Conservation (phyloP, 164 flowering plant genomes). For the Macadamia integrifolia region DNA sequence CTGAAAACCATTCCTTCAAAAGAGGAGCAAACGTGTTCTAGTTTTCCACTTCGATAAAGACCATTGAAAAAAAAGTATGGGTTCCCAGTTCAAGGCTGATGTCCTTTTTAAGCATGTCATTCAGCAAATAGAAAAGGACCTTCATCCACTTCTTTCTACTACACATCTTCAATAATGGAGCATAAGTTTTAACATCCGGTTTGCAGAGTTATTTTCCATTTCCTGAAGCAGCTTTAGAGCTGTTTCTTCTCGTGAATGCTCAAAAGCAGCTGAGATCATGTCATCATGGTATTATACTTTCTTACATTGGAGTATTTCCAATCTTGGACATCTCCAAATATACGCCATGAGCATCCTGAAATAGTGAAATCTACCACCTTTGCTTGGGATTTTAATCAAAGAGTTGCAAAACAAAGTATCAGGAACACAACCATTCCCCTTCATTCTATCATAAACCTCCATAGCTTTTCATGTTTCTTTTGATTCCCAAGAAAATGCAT, state of each 20-base stretch:
- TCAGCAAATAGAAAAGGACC: slow-evolving; percentile 42
- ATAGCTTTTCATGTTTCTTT: slow-evolving; percentile 44
- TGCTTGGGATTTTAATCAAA: slow-evolving; percentile 40
- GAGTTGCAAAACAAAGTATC: slow-evolving; percentile 52
- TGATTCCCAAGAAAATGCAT: slow-evolving; percentile 58
- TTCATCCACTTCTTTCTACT: slow-evolving; percentile 54
- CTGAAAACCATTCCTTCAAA: slow-evolving; percentile 54
- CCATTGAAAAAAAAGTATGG: slow-evolving; percentile 43
- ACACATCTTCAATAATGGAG: slow-evolving; percentile 54
- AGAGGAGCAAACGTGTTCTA: slow-evolving; percentile 45
- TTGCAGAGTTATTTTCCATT: slow-evolving; percentile 53
- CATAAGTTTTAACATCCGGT: slow-evolving; percentile 49
- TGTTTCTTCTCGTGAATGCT: slow-evolving; percentile 41
- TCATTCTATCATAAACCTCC: slow-evolving; percentile 51
- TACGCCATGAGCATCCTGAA: slow-evolving; percentile 36
- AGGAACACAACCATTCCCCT: slow-evolving; percentile 37
- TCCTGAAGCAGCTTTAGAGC: slow-evolving; percentile 43
- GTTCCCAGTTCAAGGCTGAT: slow-evolving; percentile 46
- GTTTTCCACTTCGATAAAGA: slow-evolving; percentile 40
- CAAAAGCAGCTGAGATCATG: slow-evolving; percentile 40
- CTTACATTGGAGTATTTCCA: slow-evolving; percentile 37
- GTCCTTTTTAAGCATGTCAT: slow-evolving; percentile 51
- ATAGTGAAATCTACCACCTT: slow-evolving; percentile 34
- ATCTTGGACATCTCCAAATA: slow-evolving; percentile 45
- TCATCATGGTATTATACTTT: slow-evolving; percentile 41